phyloP scores from a whole-genome alignment of 2,329 filamentous ascomycete genomes.

The Fusarium pseudograminearum region DNA sequence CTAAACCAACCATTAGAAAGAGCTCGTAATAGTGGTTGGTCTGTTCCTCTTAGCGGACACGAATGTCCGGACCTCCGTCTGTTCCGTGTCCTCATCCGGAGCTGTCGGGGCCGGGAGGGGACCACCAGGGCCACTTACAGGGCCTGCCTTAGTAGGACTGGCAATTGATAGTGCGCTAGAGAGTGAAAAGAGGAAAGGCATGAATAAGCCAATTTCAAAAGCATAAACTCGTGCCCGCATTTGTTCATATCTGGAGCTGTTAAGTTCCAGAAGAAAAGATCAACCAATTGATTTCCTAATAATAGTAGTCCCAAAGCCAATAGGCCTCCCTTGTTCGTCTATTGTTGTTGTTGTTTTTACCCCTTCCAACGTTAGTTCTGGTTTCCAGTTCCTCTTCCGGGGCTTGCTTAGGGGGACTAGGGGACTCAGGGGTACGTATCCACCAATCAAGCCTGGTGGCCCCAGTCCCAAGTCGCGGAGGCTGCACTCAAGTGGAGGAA shows the following conservation, averaged over 20 bases:
- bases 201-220: conserved; percentile 5
- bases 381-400: conserved; percentile 8
- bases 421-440: conserved; percentile 33
- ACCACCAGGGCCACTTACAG: not conserved
- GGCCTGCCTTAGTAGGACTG: not conserved
- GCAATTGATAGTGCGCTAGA: not conserved
- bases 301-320: conserved; percentile 5
- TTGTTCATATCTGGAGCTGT: conserved; percentile 1
- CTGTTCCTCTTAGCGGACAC: conserved; percentile 14
- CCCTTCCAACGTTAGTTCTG: not conserved
- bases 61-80: conserved; percentile 16
- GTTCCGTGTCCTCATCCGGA: conserved; percentile 14
- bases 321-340: conserved; percentile 8
- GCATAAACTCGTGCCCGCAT: conserved; percentile 13
- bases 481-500: conserved; percentile 13
- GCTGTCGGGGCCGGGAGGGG: conserved; percentile 2
- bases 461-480: conserved; percentile 17
- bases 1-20: not conserved
- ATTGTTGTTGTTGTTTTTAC: conserved; percentile 11
- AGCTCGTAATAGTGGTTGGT: not conserved
- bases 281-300: not conserved
- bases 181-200: not conserved
- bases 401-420: not conserved
- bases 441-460: conserved; percentile 24
- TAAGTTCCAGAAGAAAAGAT: conserved; percentile 19